A percentile compares a stretch with the other conserved stretches of the same genome.
These are phyloP conservation scores for Falciphora oryzae DNA, from an alignment of 2,329 filamentous ascomycete species.

Conservation along the genomic window DNA sequence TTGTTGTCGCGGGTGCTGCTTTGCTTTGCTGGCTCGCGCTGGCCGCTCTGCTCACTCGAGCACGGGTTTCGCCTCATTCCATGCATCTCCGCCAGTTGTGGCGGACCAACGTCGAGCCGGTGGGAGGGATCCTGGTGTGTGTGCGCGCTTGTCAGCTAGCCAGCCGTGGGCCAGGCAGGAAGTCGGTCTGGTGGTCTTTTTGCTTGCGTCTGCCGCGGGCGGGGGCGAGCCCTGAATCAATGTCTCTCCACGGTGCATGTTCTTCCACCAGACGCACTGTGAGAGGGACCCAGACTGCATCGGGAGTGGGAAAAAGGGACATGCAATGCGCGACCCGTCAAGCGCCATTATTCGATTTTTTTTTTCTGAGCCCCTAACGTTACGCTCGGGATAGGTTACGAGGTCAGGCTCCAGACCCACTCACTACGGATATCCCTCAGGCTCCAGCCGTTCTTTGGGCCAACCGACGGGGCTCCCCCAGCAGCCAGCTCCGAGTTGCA, in stretches of 20 bases:
- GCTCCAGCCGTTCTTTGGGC: neutral
- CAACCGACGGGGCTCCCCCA: neutral
- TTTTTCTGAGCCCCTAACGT: neutral
- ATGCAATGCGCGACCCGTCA: neutral
- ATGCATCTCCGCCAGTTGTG: neutral
- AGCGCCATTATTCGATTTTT: neutral
- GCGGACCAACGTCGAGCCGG: neutral
- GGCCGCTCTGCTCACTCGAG: too few species aligned
- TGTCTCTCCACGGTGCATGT: neutral
- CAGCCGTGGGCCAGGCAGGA: neutral
- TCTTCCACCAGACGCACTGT: neutral
- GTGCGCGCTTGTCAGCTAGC: neutral
- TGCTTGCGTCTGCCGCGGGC: neutral
- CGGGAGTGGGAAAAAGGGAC: neutral
- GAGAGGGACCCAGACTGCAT: neutral
- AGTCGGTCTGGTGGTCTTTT: neutral
- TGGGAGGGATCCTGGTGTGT: neutral
- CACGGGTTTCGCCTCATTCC: neutral
- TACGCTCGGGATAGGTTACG: neutral
- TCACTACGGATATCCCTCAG: neutral
- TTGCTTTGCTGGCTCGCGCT: neutral
- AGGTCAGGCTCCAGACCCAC: neutral
- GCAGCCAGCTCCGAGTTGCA: too few species aligned
- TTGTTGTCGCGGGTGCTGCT: neutral
- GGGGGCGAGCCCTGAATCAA: neutral